Base-by-base conservation (phyloP, 2,329 filamentous ascomycete genomes). In the Ploettnerulaceae sp. region DNA sequence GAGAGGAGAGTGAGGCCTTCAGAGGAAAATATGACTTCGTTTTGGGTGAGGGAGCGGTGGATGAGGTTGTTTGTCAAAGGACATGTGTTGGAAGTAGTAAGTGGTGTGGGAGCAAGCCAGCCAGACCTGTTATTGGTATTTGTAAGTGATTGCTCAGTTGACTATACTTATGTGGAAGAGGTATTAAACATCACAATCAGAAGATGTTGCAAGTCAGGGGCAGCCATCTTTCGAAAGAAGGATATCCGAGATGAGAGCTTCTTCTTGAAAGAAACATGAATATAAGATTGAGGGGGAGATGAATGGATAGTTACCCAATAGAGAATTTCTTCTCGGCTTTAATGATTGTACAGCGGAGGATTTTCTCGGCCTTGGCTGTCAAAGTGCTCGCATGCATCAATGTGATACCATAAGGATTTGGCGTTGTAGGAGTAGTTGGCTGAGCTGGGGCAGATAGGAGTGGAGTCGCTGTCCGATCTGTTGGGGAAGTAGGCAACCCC, bases 1-100 rank as follows among this genome's bases (percentile, higher is more conserved):
- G 77, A 72, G 11, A 82, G 61, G 6, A 85, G 66, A 0, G 73
- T 80, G 8, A 85, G 69, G 14, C 78, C 77, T 20, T 77, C 74
- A 2, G 76, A 72, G 2, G 73, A 72, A 68, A 81, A 84, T 43
- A 84, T 68, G 18, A 78, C 64, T 48, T 81, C 76, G 59, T 82
- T 79, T 56, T 84, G 81, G 31, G 66, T 59, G 20, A 81, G 67
- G 21, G 78, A 82, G 47, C 73, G 71, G 44, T 71, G 69, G 37
- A 82, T 68, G 12, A 84, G 67, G 40, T 76, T 71, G 31, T 66
- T 65, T 3, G 72, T 73, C 5, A 79, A 63, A 17, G 71, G 69
- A 33, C 70, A 71, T 0, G 66, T 60, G 2, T 69, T 61, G 2
- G 73, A 66, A 3, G 67, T 67, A 9, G 69, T 64, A 9, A 73